Conservation (phyloP, 2,329 filamentous ascomycete species). For the Fusarium pseudonygamai region DNA sequence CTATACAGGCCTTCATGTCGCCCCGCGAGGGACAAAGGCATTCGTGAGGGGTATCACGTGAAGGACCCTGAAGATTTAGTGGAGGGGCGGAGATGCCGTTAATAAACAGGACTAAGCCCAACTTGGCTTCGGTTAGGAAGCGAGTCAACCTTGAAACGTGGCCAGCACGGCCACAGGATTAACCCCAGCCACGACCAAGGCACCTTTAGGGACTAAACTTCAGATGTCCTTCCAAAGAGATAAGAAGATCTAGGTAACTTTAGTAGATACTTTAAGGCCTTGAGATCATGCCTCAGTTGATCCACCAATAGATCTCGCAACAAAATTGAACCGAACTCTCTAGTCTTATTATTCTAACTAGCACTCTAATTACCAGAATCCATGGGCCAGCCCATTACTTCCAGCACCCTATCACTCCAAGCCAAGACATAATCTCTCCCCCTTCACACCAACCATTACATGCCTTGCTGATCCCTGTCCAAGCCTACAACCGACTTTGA, state of each 20-base stretch:
- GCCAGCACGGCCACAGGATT: background rate
- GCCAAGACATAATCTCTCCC: background rate
- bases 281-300: rapidly evolving
- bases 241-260: no score
- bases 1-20: background rate
- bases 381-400: slow-evolving; percentile 2
- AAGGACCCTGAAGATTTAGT: slow-evolving; percentile 3
- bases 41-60: slow-evolving; percentile 14
- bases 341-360: background rate
- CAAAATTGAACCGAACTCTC: background rate
- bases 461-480: background rate
- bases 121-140: background rate
- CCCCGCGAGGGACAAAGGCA: background rate
- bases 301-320: no score
- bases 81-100: background rate
- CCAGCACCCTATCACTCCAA: background rate
- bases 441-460: background rate
- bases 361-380: background rate
- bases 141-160: background rate
- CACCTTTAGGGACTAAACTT: background rate
- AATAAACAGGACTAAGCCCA: background rate
- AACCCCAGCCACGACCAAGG: background rate
- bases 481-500: background rate
- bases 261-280: background rate
- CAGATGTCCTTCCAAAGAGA: no score